Base-by-base conservation (phyloP, 495 filamentous ascomycete genomes). In the Aspergillus panamensis region DNA sequence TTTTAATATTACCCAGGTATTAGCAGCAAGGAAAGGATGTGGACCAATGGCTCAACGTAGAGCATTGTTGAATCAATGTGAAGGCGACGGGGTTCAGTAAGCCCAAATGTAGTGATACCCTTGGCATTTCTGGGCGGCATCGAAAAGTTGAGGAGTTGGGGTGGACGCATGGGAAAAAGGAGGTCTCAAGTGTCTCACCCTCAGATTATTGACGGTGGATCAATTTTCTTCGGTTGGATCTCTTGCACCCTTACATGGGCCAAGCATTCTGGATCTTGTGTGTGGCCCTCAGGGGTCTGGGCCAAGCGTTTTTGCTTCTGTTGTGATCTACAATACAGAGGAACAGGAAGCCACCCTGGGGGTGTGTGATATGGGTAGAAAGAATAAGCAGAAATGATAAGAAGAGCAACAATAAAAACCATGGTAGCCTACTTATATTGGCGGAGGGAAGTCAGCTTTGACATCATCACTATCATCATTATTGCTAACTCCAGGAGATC, bases 231-330 rank as follows among this genome's bases (percentile, higher is more conserved):
- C 53, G 45, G 47, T 25, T 55, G 44, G 44, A 14, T 20, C 14
- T 35, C 31, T 25, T 58, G 31, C 53, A 58, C 57, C 59, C 59
- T 61, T 65, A 55, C 63, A 33, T 64, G 43, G 40, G 63, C 63
- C 63, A 66, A 66, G 63, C 60, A 66, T 66, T 62, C 59, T 62
- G 50, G 57, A 43, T 59, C 39, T 29, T 52, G 55, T 43, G 56
- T 51, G 59, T 29, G 43, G 40, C 54, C 58, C 55, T 53, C 39
- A 58, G 29, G 33, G 42, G 58, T 29, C 48, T 14, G 43, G 57
- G 52, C 55, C 59, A 59, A 59, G 51, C 29, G 14, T 49, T 51
- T 49, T 51, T 55, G 14, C 25, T 55, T 55, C 53, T 48, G 42
- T 45, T 56, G 16, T 56, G 58, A 60, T 60, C 58, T 50, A 56